Evolutionary conservation across 768 basidiomycete genomes (phyloP).

Genomic region (Rhizopogon vulgaris): DNA sequence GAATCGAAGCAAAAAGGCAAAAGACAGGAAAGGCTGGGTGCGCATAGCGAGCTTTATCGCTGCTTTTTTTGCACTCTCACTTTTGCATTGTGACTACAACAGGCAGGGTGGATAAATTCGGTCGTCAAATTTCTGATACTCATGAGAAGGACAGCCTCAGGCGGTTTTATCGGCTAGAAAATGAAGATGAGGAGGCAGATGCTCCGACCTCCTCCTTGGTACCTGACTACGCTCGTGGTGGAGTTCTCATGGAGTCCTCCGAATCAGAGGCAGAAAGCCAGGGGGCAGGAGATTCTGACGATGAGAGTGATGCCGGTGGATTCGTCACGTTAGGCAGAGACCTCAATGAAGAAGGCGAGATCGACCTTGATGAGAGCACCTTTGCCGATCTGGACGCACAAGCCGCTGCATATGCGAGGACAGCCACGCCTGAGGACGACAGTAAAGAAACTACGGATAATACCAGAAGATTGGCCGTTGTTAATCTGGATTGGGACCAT

Average conservation of each 20-base stretch:
- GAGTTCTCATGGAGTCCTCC: conserved; percentile 82
- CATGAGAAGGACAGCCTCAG: conserved; percentile 73
- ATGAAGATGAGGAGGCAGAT: conserved; percentile 30
- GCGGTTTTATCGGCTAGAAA: conserved; percentile 73
- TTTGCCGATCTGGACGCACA: conserved; percentile 72
- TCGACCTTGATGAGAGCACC: conserved; percentile 77
- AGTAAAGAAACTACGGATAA: conserved; percentile 32
- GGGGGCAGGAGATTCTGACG: conserved; percentile 29
- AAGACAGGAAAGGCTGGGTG: conserved; percentile 6
- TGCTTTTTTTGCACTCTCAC: not conserved
- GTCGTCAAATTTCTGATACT: conserved; percentile 59
- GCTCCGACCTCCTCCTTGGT: conserved; percentile 13
- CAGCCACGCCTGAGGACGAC: conserved; percentile 39
- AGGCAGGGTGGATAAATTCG: conserved; percentile 84
- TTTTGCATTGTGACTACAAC: conserved; percentile 5
- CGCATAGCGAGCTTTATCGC: conserved; percentile 4
- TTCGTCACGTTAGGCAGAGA: conserved; percentile 47
- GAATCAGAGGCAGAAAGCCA: not conserved
- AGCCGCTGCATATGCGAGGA: conserved; percentile 52
- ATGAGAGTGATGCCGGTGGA: conserved; percentile 41
- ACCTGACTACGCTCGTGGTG: conserved; percentile 85
- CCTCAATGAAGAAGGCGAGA: conserved; percentile 37
- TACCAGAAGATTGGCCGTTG: conserved; percentile 77
- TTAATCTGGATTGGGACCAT: conserved; percentile 98
- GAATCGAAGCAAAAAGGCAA: conserved; percentile 30